Conservation (phyloP, 768 basidiomycete genomes). For the Amanita fuliginea region DNA sequence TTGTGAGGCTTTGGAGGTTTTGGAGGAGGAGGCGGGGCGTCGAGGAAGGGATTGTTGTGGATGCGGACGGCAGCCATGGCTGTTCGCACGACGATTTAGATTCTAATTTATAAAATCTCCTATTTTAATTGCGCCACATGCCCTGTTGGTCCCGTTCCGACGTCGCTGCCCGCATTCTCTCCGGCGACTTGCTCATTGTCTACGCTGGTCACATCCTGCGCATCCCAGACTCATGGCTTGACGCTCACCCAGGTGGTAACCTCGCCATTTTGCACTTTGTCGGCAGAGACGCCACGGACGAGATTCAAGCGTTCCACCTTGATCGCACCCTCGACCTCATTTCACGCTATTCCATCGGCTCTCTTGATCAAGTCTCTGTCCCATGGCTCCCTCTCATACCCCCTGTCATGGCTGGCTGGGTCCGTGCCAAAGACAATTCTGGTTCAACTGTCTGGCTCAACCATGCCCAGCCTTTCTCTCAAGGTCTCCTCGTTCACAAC, state of each 20-base stretch:
- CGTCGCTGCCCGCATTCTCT: constrained; percentile 61
- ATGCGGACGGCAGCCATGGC: constrained; percentile 21
- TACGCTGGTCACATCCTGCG: constrained; percentile 53
- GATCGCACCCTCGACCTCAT: constrained; percentile 46
- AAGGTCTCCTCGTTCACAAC: constrained; percentile 56
- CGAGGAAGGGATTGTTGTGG: constrained; percentile 40
- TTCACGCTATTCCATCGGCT: constrained; percentile 56
- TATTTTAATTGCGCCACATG: constrained; percentile 10
- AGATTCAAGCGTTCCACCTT: constrained; percentile 86
- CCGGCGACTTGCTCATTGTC: constrained; percentile 68
- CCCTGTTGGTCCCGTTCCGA: constrained; percentile 30
- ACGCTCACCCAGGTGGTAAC: constrained; percentile 79
- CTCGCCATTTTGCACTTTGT: constrained; percentile 91
- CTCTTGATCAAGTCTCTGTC: constrained; percentile 48
- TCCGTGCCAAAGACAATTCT: constrained; percentile 25
- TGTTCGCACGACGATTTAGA: background rate
- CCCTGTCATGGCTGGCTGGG: constrained; percentile 80
- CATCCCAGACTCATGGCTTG: constrained; percentile 69
- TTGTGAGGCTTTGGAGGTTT: constrained; percentile 22
- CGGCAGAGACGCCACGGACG: constrained; percentile 90
- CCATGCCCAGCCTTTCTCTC: constrained; percentile 41
- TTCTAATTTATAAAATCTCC: too few relatives aligned
- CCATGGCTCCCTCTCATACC: constrained; percentile 76
- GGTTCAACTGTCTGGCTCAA: constrained; percentile 47
- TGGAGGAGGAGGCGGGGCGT: constrained; percentile 21